Evolutionary conservation across 2,329 filamentous ascomycete genomes (phyloP), one percentile per base, ranked within the genome.

Genomic region (Aspergillaceae sp.): DNA sequence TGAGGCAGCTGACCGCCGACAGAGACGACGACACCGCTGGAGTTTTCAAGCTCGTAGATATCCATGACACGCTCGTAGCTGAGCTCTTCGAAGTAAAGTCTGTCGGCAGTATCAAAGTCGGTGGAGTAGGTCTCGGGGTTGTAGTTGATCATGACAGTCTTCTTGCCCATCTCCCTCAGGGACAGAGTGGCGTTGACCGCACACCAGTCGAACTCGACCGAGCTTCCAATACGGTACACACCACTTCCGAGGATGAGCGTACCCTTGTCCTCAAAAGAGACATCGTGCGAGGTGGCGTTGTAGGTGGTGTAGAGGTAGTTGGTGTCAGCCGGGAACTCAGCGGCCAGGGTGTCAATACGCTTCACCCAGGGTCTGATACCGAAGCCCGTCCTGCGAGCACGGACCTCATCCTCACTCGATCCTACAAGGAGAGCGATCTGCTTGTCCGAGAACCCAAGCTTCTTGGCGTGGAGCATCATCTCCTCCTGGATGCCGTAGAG

Each of bases 191-290:
- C 86, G 61, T 89, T 92, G 51, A 96, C 89, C 53, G 90, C 89
- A 66, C 91, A 97, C 91, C 91, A 97, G 71, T 98, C 91, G 64
- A 98, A 98, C 70, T 98, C 92, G 44, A 98, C 92, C 5, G 90
- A 96, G 72, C 85, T 91, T 61, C 92, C 92, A 64, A 97, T 98
- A 65, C 92, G 83, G 78, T 98, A 98, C 26, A 97, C 92, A 70
- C 92, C 92, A 63, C 85, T 91, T 50, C 92, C 92, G 9, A 98
- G 80, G 48, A 97, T 84, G 46, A 98, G 73, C 40, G 83, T 86
- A 52, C 91, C 90, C 57, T 94, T 86, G 65, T 97, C 91, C 55
- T 96, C 85, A 55, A 98, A 97, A 9, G 80, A 84, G 42, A 97
- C 86, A 68, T 97, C 92, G 71, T 97, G 91, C 10, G 86, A 84